Conservation (phyloP, 2,329 filamentous ascomycete species). For the Thelonectria blattea region DNA sequence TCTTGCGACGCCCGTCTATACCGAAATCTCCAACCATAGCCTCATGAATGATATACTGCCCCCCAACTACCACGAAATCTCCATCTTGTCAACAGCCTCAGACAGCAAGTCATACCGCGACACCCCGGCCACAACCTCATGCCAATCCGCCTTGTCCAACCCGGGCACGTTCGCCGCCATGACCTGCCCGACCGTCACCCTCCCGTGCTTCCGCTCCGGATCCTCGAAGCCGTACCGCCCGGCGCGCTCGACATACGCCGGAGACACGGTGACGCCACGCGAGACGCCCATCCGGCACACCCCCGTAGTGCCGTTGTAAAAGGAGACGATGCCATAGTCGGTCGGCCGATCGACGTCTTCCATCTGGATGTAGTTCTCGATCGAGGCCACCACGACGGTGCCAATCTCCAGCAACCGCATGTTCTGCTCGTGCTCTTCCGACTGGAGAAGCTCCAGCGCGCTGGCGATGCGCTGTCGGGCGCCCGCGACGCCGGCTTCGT, state of each 20-base stretch:
- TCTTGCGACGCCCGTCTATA: no score
- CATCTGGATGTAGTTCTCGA: constrained; percentile 12
- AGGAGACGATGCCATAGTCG: constrained; percentile 3
- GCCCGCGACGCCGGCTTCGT: background rate
- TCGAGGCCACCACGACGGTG: background rate
- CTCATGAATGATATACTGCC: background rate
- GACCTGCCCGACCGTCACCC: constrained; percentile 3
- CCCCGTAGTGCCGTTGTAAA: constrained; percentile 3
- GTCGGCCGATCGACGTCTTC: background rate
- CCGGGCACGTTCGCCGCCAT: constrained; percentile 1
- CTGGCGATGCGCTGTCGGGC: background rate
- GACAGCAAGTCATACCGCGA: constrained; percentile 7
- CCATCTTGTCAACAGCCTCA: background rate
- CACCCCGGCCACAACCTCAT: background rate
- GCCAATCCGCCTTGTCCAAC: constrained; percentile 5
- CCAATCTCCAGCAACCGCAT: background rate
- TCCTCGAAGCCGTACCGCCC: background rate
- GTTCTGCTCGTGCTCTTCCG: background rate
- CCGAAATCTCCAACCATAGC: no score
- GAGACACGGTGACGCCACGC: background rate
- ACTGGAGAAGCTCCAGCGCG: background rate
- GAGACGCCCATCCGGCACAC: background rate
- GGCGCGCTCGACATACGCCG: constrained; percentile 1
- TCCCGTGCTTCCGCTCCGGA: background rate
- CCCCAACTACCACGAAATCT: background rate